These are phyloP conservation scores for Staphylotrichum longicolle DNA, from an alignment of 495 filamentous ascomycete genomes.

Conservation along the genomic window DNA sequence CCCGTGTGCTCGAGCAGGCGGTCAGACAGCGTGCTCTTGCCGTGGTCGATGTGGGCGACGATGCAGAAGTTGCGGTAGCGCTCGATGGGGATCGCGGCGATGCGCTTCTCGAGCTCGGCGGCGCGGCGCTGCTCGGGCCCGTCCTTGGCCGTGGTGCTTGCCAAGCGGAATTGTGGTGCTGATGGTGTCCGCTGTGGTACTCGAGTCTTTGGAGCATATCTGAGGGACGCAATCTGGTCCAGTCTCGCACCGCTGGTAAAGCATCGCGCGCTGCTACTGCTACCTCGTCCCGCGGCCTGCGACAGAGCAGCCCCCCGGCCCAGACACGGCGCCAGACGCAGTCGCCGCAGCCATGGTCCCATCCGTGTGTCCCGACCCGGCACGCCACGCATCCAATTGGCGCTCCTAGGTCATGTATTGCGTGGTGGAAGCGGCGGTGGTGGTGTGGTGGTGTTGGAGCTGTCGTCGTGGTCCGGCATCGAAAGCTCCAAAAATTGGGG, in stretches of 20 bases:
- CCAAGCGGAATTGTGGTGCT: background rate
- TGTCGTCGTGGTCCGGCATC: background rate
- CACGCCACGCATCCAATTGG: slow-evolving; percentile 35
- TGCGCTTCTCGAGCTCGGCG: slow-evolving; percentile 70
- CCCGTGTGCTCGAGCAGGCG: slow-evolving; percentile 92
- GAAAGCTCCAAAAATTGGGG: slow-evolving; percentile 7
- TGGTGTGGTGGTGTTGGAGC: background rate
- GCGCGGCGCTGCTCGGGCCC: slow-evolving; percentile 21
- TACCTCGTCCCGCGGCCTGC: background rate
- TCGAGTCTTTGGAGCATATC: too few relatives aligned
- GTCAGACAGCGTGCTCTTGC: slow-evolving; percentile 91
- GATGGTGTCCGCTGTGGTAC: too few relatives aligned
- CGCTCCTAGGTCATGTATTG: slow-evolving; percentile 21
- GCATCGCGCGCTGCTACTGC: slow-evolving; percentile 1
- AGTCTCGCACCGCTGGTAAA: background rate
- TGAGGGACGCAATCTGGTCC: background rate
- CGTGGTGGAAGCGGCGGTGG: background rate
- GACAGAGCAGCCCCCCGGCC: background rate
- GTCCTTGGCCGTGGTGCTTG: slow-evolving; percentile 12
- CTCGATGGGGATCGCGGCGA: slow-evolving; percentile 82
- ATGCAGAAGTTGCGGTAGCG: slow-evolving; percentile 97
- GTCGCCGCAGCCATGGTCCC: slow-evolving; percentile 33
- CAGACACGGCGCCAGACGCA: slow-evolving; percentile 22
- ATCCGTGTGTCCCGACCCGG: slow-evolving; percentile 30
- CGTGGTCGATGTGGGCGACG: slow-evolving; percentile 98